Conservation (phyloP, 2,329 filamentous ascomycete species). For the Scytalidium lignicola region DNA sequence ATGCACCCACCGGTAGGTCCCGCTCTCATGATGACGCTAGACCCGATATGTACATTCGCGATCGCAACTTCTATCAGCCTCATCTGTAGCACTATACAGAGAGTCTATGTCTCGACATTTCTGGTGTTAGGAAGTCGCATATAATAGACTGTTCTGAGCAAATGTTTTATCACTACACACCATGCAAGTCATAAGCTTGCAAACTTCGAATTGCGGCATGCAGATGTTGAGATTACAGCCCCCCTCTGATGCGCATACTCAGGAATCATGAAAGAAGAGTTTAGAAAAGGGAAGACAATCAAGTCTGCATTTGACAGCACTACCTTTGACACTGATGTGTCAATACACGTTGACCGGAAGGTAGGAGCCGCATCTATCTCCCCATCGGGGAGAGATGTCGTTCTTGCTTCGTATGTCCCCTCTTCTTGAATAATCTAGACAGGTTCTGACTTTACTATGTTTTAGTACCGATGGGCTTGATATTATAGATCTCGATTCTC, state of each 20-base stretch:
- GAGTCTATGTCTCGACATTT: not conserved
- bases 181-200: conserved; percentile 17
- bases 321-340: conserved; percentile 80
- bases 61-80: not conserved
- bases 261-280: conserved; percentile 25
- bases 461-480: conserved; percentile 69
- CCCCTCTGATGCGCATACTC: not conserved
- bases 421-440: not conserved
- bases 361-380: conserved; percentile 92
- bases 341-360: conserved; percentile 66
- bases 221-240: conserved; percentile 12
- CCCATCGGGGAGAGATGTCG: conserved; percentile 83
- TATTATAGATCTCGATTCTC: conserved; percentile 87
- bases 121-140: not conserved
- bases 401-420: conserved; percentile 63
- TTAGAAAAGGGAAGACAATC: conserved; percentile 53
- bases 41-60: not conserved
- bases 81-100: too few species aligned
- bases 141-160: not conserved
- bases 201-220: conserved; percentile 2
- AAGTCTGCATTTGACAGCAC: conserved; percentile 76
- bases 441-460: conserved; percentile 7
- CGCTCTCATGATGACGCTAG: not conserved
- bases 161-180: not conserved
- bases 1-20: not conserved